Percentiles rank a stretch among this genome's conserved stretches.
Conservation (phyloP, 192 early-diverging fungal genomes). For the Mycoemilia scoparia region DNA sequence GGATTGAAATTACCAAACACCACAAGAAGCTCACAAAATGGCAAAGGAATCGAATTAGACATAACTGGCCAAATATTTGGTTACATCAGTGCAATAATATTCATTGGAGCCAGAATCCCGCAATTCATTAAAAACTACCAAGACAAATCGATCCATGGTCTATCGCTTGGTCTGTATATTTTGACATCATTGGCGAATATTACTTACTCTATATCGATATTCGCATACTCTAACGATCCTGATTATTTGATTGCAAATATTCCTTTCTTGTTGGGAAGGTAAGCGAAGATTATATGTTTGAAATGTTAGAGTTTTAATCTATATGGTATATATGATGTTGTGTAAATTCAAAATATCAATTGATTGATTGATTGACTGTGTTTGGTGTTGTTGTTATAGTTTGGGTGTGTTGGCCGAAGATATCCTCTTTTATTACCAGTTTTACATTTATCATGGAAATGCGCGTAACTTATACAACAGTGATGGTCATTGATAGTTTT, state of each 20-base stretch:
- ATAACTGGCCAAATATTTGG: conserved; percentile 32
- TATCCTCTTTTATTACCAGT: no score
- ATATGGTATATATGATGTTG: no score
- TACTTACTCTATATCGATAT: conserved; percentile 35
- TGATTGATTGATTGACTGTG: no score
- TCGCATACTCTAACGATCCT: conserved; percentile 40
- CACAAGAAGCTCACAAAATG: not conserved
- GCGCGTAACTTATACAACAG: no score
- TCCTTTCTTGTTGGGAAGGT: no score
- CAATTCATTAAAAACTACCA: conserved; percentile 56
- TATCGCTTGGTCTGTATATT: conserved; percentile 52
- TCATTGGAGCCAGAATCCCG: conserved; percentile 48
- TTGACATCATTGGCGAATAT: conserved; percentile 54
- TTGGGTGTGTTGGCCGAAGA: no score
- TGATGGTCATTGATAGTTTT: no score
- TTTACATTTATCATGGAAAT: no score
- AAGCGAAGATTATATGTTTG: no score
- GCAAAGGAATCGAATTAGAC: conserved; percentile 3
- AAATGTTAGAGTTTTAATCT: no score
- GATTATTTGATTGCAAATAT: conserved; percentile 9
- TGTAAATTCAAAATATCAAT: no score
- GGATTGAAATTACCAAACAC: not conserved
- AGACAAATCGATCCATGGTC: conserved; percentile 45
- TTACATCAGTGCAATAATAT: conserved; percentile 44
- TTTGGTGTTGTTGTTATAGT: no score